phyloP scores from a whole-genome alignment of 78 protist genomes.

The Dictyostelium firmibasis region DNA sequence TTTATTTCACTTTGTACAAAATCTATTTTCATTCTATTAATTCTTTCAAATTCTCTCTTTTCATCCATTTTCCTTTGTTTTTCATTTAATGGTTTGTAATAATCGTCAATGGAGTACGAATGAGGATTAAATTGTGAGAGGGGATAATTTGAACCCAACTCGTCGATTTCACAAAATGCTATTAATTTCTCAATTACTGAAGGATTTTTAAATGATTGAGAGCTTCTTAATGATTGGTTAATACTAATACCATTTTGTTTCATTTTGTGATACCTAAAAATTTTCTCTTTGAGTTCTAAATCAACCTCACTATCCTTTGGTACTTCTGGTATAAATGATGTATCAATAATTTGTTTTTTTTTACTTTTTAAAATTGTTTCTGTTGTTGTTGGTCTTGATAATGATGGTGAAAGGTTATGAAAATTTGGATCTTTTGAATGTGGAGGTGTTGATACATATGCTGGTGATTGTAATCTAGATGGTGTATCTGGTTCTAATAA shows the following conservation, averaged over 20 bases:
- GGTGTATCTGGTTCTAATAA: slow-evolving; percentile 26
- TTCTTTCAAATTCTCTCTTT: slow-evolving; percentile 52
- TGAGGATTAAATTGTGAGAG: slow-evolving; percentile 17
- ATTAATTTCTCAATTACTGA: slow-evolving; percentile 57
- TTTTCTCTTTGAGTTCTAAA: slow-evolving; percentile 8
- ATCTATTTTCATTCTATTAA: slow-evolving; percentile 9
- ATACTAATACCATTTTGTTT: slow-evolving; percentile 51
- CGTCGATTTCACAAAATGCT: slow-evolving; percentile 54
- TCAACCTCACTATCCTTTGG: background rate
- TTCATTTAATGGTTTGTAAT: slow-evolving; percentile 2
- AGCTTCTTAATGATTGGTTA: slow-evolving; percentile 22
- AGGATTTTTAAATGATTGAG: slow-evolving; percentile 57
- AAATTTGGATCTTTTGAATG: slow-evolving; percentile 42
- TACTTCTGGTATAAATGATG: background rate
- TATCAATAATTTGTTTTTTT: background rate
- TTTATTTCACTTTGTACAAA: background rate
- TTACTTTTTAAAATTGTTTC: background rate
- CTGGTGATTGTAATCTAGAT: slow-evolving; percentile 15
- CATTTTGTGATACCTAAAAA: slow-evolving; percentile 43
- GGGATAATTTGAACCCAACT: slow-evolving; percentile 25
- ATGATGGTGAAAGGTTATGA: slow-evolving; percentile 16
- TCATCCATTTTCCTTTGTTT: slow-evolving; percentile 65
- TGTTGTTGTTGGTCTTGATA: background rate
- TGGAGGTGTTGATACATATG: slow-evolving; percentile 14
- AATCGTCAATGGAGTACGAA: slow-evolving; percentile 1